phyloP scores from a whole-genome alignment of 441 rosid genomes.

The Adansonia madagascariensis region DNA sequence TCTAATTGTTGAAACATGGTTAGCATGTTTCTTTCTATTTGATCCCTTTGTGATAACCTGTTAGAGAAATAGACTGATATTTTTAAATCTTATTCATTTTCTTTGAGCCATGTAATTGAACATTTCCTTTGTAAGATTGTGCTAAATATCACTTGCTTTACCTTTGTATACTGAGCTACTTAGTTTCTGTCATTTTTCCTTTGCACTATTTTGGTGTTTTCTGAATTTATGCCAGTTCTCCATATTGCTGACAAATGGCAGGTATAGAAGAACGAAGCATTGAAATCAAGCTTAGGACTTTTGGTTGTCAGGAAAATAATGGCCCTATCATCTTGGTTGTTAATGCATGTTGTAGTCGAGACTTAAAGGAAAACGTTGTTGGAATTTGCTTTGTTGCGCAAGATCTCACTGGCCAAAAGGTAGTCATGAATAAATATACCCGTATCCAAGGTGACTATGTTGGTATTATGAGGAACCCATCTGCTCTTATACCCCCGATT shows the following conservation, averaged over 20 bases:
- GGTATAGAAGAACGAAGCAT: conserved; percentile 72
- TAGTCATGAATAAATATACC: conserved; percentile 56
- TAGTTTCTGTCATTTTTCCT: not conserved
- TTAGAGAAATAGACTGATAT: not conserved
- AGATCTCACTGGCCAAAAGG: conserved; percentile 71
- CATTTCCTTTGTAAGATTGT: not conserved
- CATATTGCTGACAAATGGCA: conserved; percentile 34
- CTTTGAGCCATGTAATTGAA: not conserved
- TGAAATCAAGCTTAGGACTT: conserved; percentile 68
- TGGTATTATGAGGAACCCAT: conserved; percentile 68
- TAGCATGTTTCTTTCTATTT: not conserved
- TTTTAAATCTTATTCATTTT: not conserved
- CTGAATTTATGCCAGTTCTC: conserved; percentile 11
- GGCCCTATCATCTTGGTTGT: conserved; percentile 61
- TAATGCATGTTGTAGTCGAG: conserved; percentile 81
- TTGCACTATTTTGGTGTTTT: not conserved
- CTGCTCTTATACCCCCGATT: conserved; percentile 81
- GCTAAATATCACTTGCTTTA: not conserved
- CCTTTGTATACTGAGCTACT: not conserved
- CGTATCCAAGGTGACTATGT: conserved; percentile 72
- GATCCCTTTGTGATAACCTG: conserved; percentile 7
- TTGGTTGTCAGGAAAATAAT: conserved; percentile 47
- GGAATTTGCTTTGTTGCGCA: conserved; percentile 89
- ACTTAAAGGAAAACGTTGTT: conserved; percentile 50
- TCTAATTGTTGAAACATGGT: conserved; percentile 7